These are phyloP conservation scores for Stygiomarasmius scandens DNA, from an alignment of 1,284 basidiomycete genomes.

Conservation along the genomic window DNA sequence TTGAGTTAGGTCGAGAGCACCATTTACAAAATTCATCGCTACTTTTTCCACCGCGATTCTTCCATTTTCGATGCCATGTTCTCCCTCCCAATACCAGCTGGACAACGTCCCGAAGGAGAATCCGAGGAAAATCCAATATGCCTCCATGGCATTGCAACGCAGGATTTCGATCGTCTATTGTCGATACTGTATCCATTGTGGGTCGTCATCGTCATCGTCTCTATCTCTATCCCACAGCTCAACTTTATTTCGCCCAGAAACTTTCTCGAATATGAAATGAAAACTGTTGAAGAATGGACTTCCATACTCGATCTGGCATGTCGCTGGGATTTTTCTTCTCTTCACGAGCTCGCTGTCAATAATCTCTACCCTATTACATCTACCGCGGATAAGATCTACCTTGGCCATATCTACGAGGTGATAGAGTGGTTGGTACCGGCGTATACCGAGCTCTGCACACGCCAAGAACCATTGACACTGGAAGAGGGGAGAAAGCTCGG, in stretches of 20 bases:
- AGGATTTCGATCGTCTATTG: slow-evolving; percentile 21
- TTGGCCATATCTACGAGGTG: slow-evolving; percentile 26
- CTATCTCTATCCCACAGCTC: background rate
- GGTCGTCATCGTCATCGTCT: background rate
- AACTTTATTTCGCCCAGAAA: slow-evolving; percentile 2
- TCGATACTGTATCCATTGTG: slow-evolving; percentile 17
- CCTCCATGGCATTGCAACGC: slow-evolving; percentile 20
- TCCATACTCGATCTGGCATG: slow-evolving; percentile 32
- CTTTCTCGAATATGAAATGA: slow-evolving; percentile 10
- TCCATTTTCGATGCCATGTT: slow-evolving; percentile 28
- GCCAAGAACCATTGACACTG: slow-evolving; percentile 21
- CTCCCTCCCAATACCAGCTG: slow-evolving; percentile 21
- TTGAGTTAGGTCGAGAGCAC: slow-evolving; percentile 21
- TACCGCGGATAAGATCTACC: slow-evolving; percentile 26
- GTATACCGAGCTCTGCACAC: slow-evolving; percentile 24
- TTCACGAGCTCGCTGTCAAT: slow-evolving; percentile 27
- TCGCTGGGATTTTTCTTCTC: slow-evolving; percentile 26
- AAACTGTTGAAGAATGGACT: slow-evolving; percentile 36
- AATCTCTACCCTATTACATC: slow-evolving; percentile 20
- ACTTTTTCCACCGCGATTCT: slow-evolving; percentile 27
- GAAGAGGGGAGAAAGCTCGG: slow-evolving; percentile 16
- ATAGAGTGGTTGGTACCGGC: slow-evolving; percentile 28
- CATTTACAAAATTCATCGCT: slow-evolving; percentile 25
- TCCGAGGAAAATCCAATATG: slow-evolving; percentile 25
- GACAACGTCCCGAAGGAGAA: slow-evolving; percentile 23